Evolutionary conservation across 805 yeast genomes (phyloP), one percentile per base, ranked within the genome.

Genomic region (Ogataea saltuana): DNA sequence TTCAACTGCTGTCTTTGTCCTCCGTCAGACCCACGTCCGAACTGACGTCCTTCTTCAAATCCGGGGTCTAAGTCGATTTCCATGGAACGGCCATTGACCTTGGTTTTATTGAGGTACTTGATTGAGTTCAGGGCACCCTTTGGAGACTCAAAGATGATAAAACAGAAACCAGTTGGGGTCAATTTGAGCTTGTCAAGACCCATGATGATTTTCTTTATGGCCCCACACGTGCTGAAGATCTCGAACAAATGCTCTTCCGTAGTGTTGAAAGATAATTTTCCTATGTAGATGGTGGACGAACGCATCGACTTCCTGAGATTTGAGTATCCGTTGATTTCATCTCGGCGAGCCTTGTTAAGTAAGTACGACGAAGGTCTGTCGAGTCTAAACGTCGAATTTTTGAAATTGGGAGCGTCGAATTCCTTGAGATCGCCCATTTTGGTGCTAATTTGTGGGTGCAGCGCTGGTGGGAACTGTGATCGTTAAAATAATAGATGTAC

Each of bases 101-200:
- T 83, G 0, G 96, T 88, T 42, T 81, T 83, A 53, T 87, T 82
- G 38, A 93, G 68, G 58, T 81, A 91, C 61, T 88, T 86, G 60
- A 91, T 79, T 2, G 97, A 86, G 51, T 85, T 80, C 41, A 89
- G 69, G 2, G 97, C 88, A 38, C 87, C 89, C 38, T 74, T 73
- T 33, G 82, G 81, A 21, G 70, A 63, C 41, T 75, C 76, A 62
- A 83, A 93, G 34, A 88, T 84, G 29, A 93, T 89, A 61, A 93
- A 93, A 61, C 97, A 90, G 64, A 93, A 91, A 13, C 99, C 98
- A 61, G 98, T 90, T 2, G 99, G 99, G 1, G 97, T 90, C 56
- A 83, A 80, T 53, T 86, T 85, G 61, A 83, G 83, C 51, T 97
- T 75, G 63, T 93, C 97, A 27, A 93, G 75, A 0, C 99, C 99